Evolutionary conservation across 768 basidiomycete genomes (phyloP).

Genomic region (Kwoniella pini): DNA sequence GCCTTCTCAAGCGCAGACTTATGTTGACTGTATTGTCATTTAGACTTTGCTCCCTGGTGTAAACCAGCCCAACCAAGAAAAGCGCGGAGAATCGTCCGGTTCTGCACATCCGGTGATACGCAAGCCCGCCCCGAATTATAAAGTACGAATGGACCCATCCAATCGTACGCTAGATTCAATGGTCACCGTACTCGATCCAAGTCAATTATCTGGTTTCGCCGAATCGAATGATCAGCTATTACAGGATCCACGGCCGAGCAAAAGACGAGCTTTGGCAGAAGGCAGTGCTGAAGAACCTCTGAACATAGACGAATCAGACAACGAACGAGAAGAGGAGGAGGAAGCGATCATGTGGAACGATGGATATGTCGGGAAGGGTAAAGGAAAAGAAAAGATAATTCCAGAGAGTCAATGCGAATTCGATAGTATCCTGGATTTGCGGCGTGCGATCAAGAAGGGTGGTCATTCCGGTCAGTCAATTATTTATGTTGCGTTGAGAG

Average conservation of each 20-base stretch:
- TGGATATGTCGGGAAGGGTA: conserved; percentile 2
- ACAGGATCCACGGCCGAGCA: conserved; percentile 21
- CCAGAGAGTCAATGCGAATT: conserved; percentile 74
- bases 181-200: conserved; percentile 71
- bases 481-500: background rate
- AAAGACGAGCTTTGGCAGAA: conserved; percentile 21
- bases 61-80: conserved; percentile 20
- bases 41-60: conserved; percentile 54
- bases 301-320: conserved; percentile 60
- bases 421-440: conserved; percentile 69
- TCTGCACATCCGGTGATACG: conserved; percentile 3
- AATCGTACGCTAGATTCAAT: conserved; percentile 94
- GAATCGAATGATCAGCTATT: conserved; percentile 2
- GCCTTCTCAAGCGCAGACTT: no score
- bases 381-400: conserved; percentile 55
- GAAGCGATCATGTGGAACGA: conserved; percentile 14
- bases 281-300: conserved; percentile 32
- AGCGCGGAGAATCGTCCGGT: conserved; percentile 19
- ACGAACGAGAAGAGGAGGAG: conserved; percentile 43
- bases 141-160: conserved; percentile 82
- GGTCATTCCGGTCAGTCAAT: conserved; percentile 68
- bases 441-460: conserved; percentile 63
- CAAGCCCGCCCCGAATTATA: conserved; percentile 68
- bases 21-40: background rate
- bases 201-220: conserved; percentile 51